phyloP scores from a whole-genome alignment of 1,284 basidiomycete genomes.

The Cutaneotrichosporon dermatis region DNA sequence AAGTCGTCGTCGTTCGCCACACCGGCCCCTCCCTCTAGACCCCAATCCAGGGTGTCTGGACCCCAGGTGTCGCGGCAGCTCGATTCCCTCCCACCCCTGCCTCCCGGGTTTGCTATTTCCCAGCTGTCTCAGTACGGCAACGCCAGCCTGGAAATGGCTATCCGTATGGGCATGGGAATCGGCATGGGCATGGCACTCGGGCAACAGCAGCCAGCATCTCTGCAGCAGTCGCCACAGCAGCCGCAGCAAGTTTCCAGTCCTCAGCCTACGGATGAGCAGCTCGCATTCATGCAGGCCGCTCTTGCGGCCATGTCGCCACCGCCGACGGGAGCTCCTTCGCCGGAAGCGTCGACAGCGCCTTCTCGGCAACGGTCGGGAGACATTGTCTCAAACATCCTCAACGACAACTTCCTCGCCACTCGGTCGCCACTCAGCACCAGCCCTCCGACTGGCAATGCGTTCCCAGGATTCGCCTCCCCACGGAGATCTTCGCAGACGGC shows the following conservation, averaged over 20 bases:
- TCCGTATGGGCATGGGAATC: conserved; percentile 50
- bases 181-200: conserved; percentile 46
- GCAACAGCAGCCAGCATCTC: conserved; percentile 13
- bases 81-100: conserved; percentile 39
- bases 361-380: conserved; percentile 20
- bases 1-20: conserved; percentile 2
- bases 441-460: conserved; percentile 9
- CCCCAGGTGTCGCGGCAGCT: background rate
- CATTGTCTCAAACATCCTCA: conserved; percentile 42
- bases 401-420: conserved; percentile 41
- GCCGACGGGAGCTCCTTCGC: conserved; percentile 1
- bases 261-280: background rate
- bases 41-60: background rate
- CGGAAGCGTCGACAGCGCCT: background rate
- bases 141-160: conserved; percentile 48
- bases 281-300: conserved; percentile 3
- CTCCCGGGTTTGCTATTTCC: conserved; percentile 42
- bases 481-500: conserved; percentile 32
- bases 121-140: conserved; percentile 43
- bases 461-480: conserved; percentile 19
- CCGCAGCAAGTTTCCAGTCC: conserved; percentile 2
- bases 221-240: conserved; percentile 5
- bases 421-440: conserved; percentile 31
- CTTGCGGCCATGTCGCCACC: background rate
- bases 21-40: conserved; percentile 1